Base-by-base conservation (phyloP, 2,329 filamentous ascomycete species). In the Didymella sp. region DNA sequence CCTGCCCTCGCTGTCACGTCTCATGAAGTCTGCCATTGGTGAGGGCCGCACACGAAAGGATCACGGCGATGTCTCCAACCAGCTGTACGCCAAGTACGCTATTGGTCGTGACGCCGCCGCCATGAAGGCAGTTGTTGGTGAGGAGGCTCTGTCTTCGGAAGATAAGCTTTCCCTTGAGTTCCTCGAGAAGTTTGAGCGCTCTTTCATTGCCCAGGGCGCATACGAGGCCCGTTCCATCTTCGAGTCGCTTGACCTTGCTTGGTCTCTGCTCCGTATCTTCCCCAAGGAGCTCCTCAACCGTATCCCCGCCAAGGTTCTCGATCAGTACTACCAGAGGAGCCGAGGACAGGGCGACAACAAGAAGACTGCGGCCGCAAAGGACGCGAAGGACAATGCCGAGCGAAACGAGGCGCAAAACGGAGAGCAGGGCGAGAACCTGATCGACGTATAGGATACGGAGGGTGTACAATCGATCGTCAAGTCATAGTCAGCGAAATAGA, bases 21-120 rank as follows among this genome's bases (percentile, higher is more conserved):
- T 99, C 76, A 99, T 99, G 95, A 99, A 99, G 81, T 99, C 95
- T 73, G 95, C 95, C 77, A 99, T 99, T 73, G 95, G 95, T 71
- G 93, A 98, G 81, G 92, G 92, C 64, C 94, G 93, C 85, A 99
- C 95, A 24, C 90, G 95, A 72, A 93, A 91, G 79, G 96, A 99
- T 73, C 95, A 99, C 80, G 91, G 92, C 69, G 95, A 99, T 80
- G 95, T 99, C 47, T 99, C 95, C 68, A 99, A 99, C 84, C 95
- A 99, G 84, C 86, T 99, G 64, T 99, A 99, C 78, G 95, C 95
- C 80, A 99, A 99, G 82, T 99, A 99, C 78, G 95, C 95, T 78
- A 98, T 99, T 76, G 95, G 95, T 76, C 93, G 94, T 85, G 95
- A 99, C 73, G 95, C 95, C 19, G 94, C 96, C 33, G 90, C 92